phyloP scores from a whole-genome alignment of 106 monocot species.

The Amphibolis antarctica region DNA sequence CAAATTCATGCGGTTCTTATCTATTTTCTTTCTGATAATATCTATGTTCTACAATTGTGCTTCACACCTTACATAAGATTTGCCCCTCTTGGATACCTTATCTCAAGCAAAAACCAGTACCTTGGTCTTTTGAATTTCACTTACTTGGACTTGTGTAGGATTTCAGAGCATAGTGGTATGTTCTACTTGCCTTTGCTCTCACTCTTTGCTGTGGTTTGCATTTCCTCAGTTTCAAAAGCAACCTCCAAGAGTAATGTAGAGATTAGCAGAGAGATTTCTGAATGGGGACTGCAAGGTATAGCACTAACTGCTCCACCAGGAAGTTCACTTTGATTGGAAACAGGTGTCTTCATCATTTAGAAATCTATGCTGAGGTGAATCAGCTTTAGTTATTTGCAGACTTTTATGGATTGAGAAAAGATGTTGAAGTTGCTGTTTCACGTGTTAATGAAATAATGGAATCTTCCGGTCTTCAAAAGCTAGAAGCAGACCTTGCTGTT shows the following conservation, averaged over 20 bases:
- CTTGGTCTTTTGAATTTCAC: no score
- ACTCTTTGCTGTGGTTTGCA: no score
- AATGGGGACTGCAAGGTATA: conserved; percentile 95
- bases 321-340: background rate
- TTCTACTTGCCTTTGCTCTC: no score
- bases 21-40: no score
- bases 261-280: conserved; percentile 36
- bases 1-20: no score
- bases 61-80: no score
- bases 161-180: no score
- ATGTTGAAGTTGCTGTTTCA: conserved; percentile 51
- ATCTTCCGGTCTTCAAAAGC: conserved; percentile 58
- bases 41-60: no score
- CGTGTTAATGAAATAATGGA: conserved; percentile 69
- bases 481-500: conserved; percentile 51
- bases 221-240: conserved; percentile 27
- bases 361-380: background rate
- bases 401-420: conserved; percentile 88
- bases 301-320: background rate
- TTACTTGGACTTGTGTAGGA: no score
- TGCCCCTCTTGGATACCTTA: no score
- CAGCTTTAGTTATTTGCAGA: conserved; percentile 27
- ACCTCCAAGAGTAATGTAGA: conserved; percentile 35
- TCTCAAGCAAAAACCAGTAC: no score
- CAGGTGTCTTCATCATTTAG: background rate